Conservation (phyloP, 805 yeast genomes). For the Metschnikowia shivogae region DNA sequence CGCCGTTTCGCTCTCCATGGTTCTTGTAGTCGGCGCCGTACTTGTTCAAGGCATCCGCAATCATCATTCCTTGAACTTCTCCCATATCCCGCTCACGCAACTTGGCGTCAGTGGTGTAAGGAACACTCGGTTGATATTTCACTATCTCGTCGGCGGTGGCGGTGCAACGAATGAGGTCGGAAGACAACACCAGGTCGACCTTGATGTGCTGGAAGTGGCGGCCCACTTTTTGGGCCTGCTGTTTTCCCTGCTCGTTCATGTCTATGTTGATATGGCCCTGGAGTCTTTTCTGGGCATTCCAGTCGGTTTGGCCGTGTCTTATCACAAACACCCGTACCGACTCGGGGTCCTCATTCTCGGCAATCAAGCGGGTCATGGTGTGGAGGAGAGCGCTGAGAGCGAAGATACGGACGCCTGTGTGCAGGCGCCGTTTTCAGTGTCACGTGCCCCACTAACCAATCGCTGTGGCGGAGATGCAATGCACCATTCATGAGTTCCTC, state of each 20-base stretch:
- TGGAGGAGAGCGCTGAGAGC: neutral
- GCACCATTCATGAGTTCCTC: too few species aligned
- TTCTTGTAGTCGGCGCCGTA: conserved; percentile 57
- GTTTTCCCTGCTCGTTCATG: conserved; percentile 55
- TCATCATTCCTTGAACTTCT: conserved; percentile 64
- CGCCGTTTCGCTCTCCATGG: conserved; percentile 56
- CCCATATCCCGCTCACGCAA: conserved; percentile 81
- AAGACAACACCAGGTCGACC: conserved; percentile 46
- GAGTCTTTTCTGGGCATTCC: conserved; percentile 61
- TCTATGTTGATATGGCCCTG: conserved; percentile 77
- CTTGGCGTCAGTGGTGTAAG: conserved; percentile 22
- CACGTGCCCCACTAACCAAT: too few species aligned
- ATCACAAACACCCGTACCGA: conserved; percentile 54
- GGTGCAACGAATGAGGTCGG: conserved; percentile 57
- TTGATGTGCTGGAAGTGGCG: conserved; percentile 32
- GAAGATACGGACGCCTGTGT: too few species aligned
- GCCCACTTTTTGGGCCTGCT: conserved; percentile 60
- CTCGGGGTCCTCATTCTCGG: conserved; percentile 31
- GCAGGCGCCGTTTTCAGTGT: too few species aligned
- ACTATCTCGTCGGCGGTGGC: conserved; percentile 51
- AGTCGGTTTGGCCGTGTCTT: conserved; percentile 83
- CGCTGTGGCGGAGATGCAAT: too few species aligned
- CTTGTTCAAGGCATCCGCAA: conserved; percentile 58
- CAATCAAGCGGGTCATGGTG: conserved; percentile 19
- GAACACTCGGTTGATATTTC: conserved; percentile 20